phyloP scores from a whole-genome alignment of 2,329 filamentous ascomycete species.

The Verticillium albo-atrum region DNA sequence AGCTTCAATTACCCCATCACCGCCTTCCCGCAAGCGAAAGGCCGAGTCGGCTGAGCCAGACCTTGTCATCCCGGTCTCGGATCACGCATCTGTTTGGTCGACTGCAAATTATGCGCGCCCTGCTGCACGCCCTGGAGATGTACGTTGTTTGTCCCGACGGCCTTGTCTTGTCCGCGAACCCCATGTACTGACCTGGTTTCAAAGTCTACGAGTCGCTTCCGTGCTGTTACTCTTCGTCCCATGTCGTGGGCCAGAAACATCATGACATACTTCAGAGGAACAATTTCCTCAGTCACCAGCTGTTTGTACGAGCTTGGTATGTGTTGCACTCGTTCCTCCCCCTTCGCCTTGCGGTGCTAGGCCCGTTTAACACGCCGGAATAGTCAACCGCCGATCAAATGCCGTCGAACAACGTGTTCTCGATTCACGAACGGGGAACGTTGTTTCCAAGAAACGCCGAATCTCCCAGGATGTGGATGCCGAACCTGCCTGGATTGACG shows the following conservation, averaged over 20 bases:
- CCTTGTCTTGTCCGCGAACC: not conserved
- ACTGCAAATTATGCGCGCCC: not conserved
- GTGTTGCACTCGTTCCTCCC: not conserved
- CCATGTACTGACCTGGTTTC: not conserved
- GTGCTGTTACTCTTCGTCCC: not conserved
- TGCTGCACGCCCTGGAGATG: not conserved
- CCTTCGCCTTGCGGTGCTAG: not conserved
- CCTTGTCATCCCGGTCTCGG: not conserved
- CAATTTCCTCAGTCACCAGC: not conserved
- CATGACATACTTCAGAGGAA: not conserved
- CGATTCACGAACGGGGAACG: constrained; percentile 1
- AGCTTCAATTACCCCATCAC: not conserved
- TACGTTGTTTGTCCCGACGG: not conserved
- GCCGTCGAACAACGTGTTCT: constrained; percentile 1
- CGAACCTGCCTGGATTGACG: constrained; percentile 8
- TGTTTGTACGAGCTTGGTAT: not conserved
- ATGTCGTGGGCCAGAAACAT: not conserved
- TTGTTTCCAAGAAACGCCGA: constrained; percentile 4
- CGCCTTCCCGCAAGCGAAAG: not conserved
- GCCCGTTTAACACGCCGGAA: not conserved
- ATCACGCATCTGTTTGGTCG: not conserved
- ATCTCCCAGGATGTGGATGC: constrained; percentile 3
- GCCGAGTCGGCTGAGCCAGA: not conserved
- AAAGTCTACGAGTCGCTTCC: not conserved
- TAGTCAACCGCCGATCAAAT: not conserved